A percentile compares a stretch with the other conserved stretches of the same genome.
These are phyloP conservation scores for Pterocarpus macrocarpus DNA, from an alignment of 306 rosid genomes.

Conservation along the genomic window DNA sequence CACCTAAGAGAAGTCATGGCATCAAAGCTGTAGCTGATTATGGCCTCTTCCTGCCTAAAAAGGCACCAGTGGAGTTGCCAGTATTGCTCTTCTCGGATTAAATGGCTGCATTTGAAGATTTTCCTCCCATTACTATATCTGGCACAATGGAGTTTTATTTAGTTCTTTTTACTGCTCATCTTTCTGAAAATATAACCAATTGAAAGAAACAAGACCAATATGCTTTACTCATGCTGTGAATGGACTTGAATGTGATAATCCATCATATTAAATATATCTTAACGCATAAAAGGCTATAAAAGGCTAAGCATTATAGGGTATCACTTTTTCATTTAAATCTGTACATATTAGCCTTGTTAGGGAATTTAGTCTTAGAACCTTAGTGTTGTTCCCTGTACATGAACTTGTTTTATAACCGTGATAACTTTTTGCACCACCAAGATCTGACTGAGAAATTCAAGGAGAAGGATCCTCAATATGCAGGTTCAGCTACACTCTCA, in stretches of 20 bases:
- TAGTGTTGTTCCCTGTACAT: slow-evolving; percentile 7
- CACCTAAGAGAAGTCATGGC: slow-evolving; percentile 95
- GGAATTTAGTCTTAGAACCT: neutral
- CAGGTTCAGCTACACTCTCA: slow-evolving; percentile 72
- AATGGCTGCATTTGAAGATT: slow-evolving; percentile 86
- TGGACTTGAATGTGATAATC: neutral
- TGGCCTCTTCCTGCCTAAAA: slow-evolving; percentile 63
- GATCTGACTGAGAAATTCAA: slow-evolving; percentile 77
- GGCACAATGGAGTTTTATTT: slow-evolving; percentile 72
- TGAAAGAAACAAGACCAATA: neutral
- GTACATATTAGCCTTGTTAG: slow-evolving; percentile 8
- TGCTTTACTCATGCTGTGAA: neutral
- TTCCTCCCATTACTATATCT: slow-evolving; percentile 62
- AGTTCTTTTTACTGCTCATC: slow-evolving; percentile 39
- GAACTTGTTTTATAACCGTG: neutral
- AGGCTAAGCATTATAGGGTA: neutral
- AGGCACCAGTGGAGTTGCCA: slow-evolving; percentile 72
- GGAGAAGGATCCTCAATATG: slow-evolving; percentile 71
- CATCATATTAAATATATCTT: too few relatives aligned
- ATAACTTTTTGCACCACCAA: slow-evolving; percentile 56
- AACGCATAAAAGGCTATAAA: too few relatives aligned
- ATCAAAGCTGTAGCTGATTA: slow-evolving; percentile 84
- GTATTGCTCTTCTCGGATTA: slow-evolving; percentile 79
- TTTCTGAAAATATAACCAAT: neutral
- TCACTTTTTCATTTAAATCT: neutral